These are phyloP conservation scores for Colletotrichum eleusines DNA, from an alignment of 2,329 filamentous ascomycete genomes.

Conservation along the genomic window DNA sequence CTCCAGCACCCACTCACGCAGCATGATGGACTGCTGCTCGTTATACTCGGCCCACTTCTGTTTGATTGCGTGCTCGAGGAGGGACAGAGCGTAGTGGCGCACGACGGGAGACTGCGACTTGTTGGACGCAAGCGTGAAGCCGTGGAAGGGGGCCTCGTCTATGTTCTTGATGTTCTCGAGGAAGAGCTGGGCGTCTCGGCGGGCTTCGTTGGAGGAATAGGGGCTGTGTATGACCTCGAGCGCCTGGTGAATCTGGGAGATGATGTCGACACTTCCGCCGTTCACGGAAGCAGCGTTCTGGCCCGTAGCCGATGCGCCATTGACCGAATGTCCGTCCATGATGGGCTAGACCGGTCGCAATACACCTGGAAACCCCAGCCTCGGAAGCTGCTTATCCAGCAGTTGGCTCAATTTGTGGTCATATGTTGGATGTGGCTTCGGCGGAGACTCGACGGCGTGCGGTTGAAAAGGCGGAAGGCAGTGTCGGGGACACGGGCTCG, in stretches of 20 bases:
- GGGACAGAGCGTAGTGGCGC: constrained; percentile 91
- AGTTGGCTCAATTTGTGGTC: constrained; percentile 27
- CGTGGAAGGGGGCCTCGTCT: constrained; percentile 84
- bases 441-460: constrained; percentile 6
- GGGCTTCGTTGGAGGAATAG: constrained; percentile 82
- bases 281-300: constrained; percentile 48
- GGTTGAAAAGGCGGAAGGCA: constrained; percentile 8
- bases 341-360: constrained; percentile 34
- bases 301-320: constrained; percentile 48
- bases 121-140: constrained; percentile 84
- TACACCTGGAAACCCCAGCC: constrained; percentile 22
- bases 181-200: constrained; percentile 85
- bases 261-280: constrained; percentile 58
- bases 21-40: constrained; percentile 72
- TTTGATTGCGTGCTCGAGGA: constrained; percentile 90
- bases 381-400: constrained; percentile 35
- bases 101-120: constrained; percentile 81
- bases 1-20: constrained; percentile 83
- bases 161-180: constrained; percentile 88
- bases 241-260: constrained; percentile 82
- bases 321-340: constrained; percentile 51
- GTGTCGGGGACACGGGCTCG: constrained; percentile 2
- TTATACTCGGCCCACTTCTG: constrained; percentile 85
- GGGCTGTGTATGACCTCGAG: constrained; percentile 90
- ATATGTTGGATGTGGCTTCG: constrained; percentile 22